Conservation (phyloP, 805 yeast species). For the Ogataea ramenticola region DNA sequence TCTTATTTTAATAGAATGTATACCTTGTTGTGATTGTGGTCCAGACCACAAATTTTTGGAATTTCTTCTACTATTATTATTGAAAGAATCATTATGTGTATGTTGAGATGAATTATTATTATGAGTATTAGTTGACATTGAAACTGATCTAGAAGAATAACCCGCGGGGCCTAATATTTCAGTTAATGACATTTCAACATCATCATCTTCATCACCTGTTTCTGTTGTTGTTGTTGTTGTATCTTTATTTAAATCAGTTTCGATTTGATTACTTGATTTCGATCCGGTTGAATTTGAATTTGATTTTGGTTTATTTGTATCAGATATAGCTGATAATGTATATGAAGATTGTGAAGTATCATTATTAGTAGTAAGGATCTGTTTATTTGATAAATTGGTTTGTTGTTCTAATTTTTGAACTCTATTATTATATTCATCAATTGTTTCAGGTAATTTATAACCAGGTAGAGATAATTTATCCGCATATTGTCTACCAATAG, state of each 20-base stretch:
- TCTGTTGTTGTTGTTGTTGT: too few species aligned
- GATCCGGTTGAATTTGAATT: background rate
- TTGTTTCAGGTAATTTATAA: conserved; percentile 7
- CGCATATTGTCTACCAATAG: conserved; percentile 15
- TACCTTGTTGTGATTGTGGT: background rate
- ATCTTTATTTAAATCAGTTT: too few species aligned
- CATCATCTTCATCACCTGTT: background rate
- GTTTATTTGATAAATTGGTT: too few species aligned
- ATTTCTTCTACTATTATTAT: conserved; percentile 7
- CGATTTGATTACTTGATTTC: too few species aligned
- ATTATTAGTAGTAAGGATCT: too few species aligned
- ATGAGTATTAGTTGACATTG: background rate
- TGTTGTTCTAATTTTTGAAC: background rate
- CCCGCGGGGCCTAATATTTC: conserved; percentile 1
- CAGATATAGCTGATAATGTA: background rate
- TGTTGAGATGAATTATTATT: background rate
- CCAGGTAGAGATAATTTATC: conserved; percentile 22
- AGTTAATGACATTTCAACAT: background rate
- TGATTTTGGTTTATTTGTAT: background rate
- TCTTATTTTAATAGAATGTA: background rate
- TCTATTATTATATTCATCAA: background rate
- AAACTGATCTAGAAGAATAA: background rate
- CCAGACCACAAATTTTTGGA: conserved; percentile 20
- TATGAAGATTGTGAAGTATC: background rate
- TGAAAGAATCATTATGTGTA: too few species aligned